A percentile compares a stretch with the other conserved stretches of the same genome.
phyloP scores from a whole-genome alignment of 441 rosid species.

The Croton laevigatus region DNA sequence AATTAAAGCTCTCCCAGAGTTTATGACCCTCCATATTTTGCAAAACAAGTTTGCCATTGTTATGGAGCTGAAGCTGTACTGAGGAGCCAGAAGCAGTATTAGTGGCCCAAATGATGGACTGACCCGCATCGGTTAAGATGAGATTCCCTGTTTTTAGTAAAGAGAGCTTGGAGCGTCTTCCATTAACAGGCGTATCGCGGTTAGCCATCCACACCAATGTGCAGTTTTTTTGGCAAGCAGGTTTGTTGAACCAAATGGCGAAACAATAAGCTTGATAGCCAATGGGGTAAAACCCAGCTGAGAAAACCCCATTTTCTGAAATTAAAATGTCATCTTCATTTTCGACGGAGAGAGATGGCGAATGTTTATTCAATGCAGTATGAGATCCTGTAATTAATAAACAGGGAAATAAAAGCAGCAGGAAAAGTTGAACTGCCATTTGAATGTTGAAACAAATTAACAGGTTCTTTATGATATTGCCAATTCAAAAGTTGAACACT shows the following conservation, averaged over 20 bases:
- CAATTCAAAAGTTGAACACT: too few relatives aligned
- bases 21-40: background rate
- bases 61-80: conserved; percentile 5
- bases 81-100: background rate
- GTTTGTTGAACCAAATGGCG: conserved; percentile 24
- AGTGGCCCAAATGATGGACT: conserved; percentile 13
- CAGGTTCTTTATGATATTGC: too few relatives aligned
- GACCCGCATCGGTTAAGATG: conserved; percentile 15
- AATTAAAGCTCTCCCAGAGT: conserved; percentile 28
- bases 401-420: too few relatives aligned
- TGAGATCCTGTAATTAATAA: too few relatives aligned
- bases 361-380: too few relatives aligned
- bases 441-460: too few relatives aligned
- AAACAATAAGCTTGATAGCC: conserved; percentile 21
- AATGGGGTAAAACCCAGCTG: background rate
- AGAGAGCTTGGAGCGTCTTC: conserved; percentile 20
- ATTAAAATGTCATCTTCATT: too few relatives aligned
- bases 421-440: too few relatives aligned
- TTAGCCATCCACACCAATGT: conserved; percentile 30
- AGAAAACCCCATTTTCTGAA: too few relatives aligned
- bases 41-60: too few relatives aligned
- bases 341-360: conserved; percentile 6
- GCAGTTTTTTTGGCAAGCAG: background rate
- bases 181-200: conserved; percentile 25
- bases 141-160: conserved; percentile 8